Conservation (phyloP, 495 filamentous ascomycete genomes). For the Penicillium egyptiacum region DNA sequence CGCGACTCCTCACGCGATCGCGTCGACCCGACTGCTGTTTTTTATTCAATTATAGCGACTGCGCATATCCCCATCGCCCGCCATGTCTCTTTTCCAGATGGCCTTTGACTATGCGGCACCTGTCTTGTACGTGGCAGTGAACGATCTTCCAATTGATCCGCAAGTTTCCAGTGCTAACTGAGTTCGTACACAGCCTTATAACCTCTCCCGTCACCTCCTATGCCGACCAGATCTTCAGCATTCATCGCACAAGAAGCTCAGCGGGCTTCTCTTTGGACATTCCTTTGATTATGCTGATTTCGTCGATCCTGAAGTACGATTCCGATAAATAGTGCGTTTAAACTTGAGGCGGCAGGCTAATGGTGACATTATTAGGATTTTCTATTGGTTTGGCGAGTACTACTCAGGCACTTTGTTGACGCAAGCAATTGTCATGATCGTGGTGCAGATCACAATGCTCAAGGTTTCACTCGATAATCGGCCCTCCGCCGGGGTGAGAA, state of each 20-base stretch:
- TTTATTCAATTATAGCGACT: constrained; percentile 7
- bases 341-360: neutral
- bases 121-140: constrained; percentile 38
- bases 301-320: constrained; percentile 82
- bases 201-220: constrained; percentile 85
- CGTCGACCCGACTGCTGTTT: too few species aligned
- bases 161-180: constrained; percentile 9
- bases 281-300: constrained; percentile 94
- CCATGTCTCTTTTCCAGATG: constrained; percentile 42
- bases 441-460: constrained; percentile 76
- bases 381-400: constrained; percentile 89
- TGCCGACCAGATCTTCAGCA: constrained; percentile 87
- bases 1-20: neutral
- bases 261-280: constrained; percentile 91
- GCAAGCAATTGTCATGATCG: constrained; percentile 84
- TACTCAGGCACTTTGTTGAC: constrained; percentile 78
- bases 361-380: constrained; percentile 58
- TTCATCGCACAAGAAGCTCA: constrained; percentile 76
- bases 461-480: constrained; percentile 90
- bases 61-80: constrained; percentile 13
- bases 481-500: constrained; percentile 59
- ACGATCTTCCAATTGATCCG: neutral
- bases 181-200: constrained; percentile 53
- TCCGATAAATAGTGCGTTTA: constrained; percentile 1
- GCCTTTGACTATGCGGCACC: constrained; percentile 50